A percentile compares a stretch with the other conserved stretches of the same genome.
Evolutionary conservation across 129 eudicot species (phyloP).

Genomic region (Sambucus nigra): DNA sequence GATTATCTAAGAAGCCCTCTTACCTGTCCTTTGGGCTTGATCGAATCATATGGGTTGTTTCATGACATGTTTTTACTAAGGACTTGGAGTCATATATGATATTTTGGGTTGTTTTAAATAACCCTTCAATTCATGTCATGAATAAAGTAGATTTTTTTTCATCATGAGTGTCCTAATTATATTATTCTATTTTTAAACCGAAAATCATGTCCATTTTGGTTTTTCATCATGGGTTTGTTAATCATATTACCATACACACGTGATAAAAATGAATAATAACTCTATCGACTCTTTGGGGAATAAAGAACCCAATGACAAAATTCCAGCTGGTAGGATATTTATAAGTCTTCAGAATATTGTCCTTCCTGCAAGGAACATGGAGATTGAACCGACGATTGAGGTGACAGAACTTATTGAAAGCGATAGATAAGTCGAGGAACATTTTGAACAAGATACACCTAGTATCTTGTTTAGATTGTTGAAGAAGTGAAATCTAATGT

Average conservation of each 20-base stretch:
- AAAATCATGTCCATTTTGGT: no score
- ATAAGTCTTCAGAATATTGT: slow-evolving; percentile 14
- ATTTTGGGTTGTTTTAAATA: no score
- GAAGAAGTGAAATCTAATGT: slow-evolving; percentile 10
- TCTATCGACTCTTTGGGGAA: slow-evolving; percentile 3
- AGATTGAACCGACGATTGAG: not conserved
- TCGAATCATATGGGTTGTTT: no score
- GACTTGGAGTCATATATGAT: no score
- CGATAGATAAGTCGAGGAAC: slow-evolving; percentile 21
- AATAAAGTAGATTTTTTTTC: no score
- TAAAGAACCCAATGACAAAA: slow-evolving; percentile 4
- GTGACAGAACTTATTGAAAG: slow-evolving; percentile 18
- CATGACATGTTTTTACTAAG: no score
- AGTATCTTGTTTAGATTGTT: not conserved
- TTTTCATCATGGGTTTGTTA: no score
- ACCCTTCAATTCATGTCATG: no score
- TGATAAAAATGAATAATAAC: not conserved
- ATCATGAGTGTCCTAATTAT: no score
- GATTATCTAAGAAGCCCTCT: no score
- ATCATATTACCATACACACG: not conserved
- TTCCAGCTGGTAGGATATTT: slow-evolving; percentile 23
- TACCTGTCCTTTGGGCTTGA: no score
- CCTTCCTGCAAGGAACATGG: slow-evolving; percentile 8
- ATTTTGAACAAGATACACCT: not conserved
- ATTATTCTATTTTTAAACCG: no score